phyloP scores from a whole-genome alignment of 257 asterid genomes.

The Linaria vulgaris region DNA sequence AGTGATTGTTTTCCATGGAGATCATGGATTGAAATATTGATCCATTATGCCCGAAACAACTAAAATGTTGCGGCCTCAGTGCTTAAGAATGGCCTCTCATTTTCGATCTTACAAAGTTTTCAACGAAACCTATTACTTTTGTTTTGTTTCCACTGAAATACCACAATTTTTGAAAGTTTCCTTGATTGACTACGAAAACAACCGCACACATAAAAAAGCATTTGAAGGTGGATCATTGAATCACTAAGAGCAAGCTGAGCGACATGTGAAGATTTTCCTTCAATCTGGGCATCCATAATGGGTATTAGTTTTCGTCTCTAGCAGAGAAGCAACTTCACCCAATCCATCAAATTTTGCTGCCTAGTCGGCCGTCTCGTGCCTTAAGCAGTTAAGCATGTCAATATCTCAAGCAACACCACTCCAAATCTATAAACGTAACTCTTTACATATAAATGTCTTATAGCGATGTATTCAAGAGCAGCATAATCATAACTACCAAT shows the following conservation, averaged over 20 bases:
- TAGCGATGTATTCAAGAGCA: slow-evolving; percentile 57
- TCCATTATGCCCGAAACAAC: no score
- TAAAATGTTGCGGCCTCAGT: no score
- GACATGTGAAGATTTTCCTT: slow-evolving; percentile 43
- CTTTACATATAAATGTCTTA: slow-evolving; percentile 63
- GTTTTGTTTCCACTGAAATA: no score
- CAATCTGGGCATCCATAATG: slow-evolving; percentile 43
- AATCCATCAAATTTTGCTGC: slow-evolving; percentile 44
- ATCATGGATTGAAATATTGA: no score
- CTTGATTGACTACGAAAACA: no score
- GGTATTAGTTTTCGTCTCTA: slow-evolving; percentile 34
- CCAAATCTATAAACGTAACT: slow-evolving; percentile 66
- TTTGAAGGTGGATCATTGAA: no score
- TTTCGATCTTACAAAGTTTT: no score
- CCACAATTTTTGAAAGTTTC: no score
- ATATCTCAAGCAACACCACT: slow-evolving; percentile 59
- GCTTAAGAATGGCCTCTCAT: no score
- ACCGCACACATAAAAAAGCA: no score
- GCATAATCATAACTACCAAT: slow-evolving; percentile 61
- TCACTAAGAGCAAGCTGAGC: slow-evolving; percentile 49
- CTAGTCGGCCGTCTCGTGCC: slow-evolving; percentile 38
- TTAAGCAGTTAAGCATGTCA: slow-evolving; percentile 51
- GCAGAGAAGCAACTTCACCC: slow-evolving; percentile 41
- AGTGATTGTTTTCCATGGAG: no score
- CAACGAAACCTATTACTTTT: no score